Conservation (phyloP, 2,329 filamentous ascomycete species). For the Ambrosiella beaveri region DNA sequence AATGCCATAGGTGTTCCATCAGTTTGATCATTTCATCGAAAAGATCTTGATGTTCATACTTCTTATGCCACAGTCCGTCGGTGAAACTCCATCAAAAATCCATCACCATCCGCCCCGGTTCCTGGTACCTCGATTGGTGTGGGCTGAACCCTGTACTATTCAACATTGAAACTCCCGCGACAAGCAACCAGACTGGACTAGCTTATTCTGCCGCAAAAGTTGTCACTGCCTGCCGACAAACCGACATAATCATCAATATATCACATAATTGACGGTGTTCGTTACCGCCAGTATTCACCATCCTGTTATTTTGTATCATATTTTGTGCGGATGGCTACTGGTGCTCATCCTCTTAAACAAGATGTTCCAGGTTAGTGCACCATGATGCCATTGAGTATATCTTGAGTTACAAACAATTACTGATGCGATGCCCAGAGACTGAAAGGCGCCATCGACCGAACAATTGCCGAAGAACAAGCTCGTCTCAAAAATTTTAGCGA, state of each 20-base stretch:
- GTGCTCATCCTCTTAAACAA: background rate
- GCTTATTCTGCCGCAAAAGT: background rate
- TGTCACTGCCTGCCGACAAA: background rate
- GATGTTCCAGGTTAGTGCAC: conserved; percentile 15
- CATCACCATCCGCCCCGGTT: too few species aligned
- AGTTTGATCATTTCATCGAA: too few species aligned
- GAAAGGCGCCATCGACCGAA: conserved; percentile 68
- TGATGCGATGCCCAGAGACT: conserved; percentile 39
- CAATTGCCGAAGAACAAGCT: conserved; percentile 82
- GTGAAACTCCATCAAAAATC: too few species aligned
- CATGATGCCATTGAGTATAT: background rate
- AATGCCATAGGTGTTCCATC: too few species aligned
- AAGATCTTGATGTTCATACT: too few species aligned
- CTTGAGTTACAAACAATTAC: background rate
- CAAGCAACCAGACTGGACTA: background rate
- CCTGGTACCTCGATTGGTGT: too few species aligned
- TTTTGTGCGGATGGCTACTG: background rate
- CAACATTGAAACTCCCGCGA: too few species aligned
- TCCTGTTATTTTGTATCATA: background rate
- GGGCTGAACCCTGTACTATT: too few species aligned
- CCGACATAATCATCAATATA: too few species aligned
- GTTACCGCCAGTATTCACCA: background rate
- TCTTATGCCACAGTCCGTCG: too few species aligned
- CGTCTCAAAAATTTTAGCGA: conserved; percentile 44
- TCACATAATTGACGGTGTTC: too few species aligned